Evolutionary conservation across 129 eudicot genomes (phyloP).

Genomic region (Solidago caesia): DNA sequence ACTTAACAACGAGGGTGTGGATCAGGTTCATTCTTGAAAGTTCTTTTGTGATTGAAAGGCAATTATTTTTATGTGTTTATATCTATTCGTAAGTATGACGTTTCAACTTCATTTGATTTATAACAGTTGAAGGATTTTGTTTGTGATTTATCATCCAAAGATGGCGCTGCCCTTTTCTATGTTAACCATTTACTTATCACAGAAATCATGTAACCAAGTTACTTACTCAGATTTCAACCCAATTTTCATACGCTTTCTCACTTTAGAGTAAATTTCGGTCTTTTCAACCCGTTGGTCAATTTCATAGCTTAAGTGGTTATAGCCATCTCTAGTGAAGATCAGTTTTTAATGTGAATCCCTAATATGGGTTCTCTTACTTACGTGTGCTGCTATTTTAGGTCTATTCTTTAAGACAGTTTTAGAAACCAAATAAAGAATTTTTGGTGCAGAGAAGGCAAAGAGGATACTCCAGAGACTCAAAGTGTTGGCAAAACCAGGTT

Average conservation of each 20-base stretch:
- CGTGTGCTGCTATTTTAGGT: conserved; percentile 44
- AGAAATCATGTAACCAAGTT: too few relatives aligned
- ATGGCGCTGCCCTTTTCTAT: conserved; percentile 18
- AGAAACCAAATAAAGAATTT: conserved; percentile 93
- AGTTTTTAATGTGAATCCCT: neutral
- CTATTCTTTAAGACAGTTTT: conserved; percentile 89
- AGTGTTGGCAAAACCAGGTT: conserved; percentile 37
- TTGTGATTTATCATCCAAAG: conserved; percentile 88
- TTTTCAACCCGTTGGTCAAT: too few relatives aligned
- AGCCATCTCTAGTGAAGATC: neutral
- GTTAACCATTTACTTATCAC: too few relatives aligned
- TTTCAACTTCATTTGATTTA: conserved; percentile 12
- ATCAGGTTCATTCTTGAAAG: conserved; percentile 51
- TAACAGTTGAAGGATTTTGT: conserved; percentile 61
- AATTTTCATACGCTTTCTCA: too few relatives aligned
- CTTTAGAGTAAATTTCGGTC: too few relatives aligned
- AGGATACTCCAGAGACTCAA: conserved; percentile 70
- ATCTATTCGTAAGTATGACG: conserved; percentile 7
- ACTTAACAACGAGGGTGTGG: conserved; percentile 62
- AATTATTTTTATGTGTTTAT: conserved; percentile 7
- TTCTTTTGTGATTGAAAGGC: conserved; percentile 17
- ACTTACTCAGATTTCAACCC: too few relatives aligned
- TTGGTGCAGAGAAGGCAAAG: conserved; percentile 99
- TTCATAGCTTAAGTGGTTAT: neutral
- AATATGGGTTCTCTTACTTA: neutral